Evolutionary conservation across 2,329 filamentous ascomycete species (phyloP).

Genomic region (Talaromyces marneffei): DNA sequence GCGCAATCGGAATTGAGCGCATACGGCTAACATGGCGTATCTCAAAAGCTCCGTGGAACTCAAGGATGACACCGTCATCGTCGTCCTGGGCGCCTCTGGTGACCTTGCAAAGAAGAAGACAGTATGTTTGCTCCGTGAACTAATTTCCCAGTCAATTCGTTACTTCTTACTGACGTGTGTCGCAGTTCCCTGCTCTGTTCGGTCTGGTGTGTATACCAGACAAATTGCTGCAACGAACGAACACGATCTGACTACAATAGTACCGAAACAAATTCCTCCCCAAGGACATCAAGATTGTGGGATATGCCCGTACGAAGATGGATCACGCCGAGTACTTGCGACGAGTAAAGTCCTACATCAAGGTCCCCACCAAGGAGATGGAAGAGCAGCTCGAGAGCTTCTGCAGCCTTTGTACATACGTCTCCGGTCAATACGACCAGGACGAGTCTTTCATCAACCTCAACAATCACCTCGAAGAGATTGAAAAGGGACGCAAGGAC

Average conservation of each 20-base stretch:
- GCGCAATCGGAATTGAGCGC: not conserved
- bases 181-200: slow-evolving; percentile 90
- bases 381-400: slow-evolving; percentile 94
- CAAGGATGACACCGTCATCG: slow-evolving; percentile 95
- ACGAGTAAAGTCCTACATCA: slow-evolving; percentile 96
- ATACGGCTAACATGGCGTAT: slow-evolving; percentile 35
- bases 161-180: slow-evolving; percentile 9
- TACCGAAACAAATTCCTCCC: slow-evolving; percentile 98
- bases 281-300: slow-evolving; percentile 92
- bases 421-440: slow-evolving; percentile 96
- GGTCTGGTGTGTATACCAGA: slow-evolving; percentile 70
- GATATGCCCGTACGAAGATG: slow-evolving; percentile 99
- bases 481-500: slow-evolving; percentile 77
- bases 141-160: slow-evolving; percentile 17
- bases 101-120: slow-evolving; percentile 99
- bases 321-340: slow-evolving; percentile 92
- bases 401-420: slow-evolving; percentile 78
- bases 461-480: slow-evolving; percentile 74
- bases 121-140: slow-evolving; percentile 47
- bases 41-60: slow-evolving; percentile 73
- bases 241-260: slow-evolving; percentile 45
- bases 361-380: slow-evolving; percentile 94
- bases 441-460: slow-evolving; percentile 88
- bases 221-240: not conserved
- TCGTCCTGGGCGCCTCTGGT: slow-evolving; percentile 93